These are phyloP conservation scores for Leccinum disarticulatum DNA, from an alignment of 768 basidiomycete genomes.

Conservation along the genomic window DNA sequence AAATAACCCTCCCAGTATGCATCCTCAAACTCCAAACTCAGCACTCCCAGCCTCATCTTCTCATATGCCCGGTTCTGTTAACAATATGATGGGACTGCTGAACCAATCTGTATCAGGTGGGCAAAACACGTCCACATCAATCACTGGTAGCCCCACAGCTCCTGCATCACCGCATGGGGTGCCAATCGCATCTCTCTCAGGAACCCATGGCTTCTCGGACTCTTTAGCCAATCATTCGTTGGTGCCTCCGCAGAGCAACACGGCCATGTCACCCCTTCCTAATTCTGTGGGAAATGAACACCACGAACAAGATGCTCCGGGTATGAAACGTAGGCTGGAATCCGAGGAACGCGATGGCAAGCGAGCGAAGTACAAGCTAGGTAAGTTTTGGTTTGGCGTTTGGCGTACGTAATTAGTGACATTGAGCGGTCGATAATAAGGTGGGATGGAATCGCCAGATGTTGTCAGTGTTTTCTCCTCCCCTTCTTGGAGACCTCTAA, in stretches of 20 bases:
- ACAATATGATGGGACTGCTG: slow-evolving; percentile 25
- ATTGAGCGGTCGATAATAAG: slow-evolving; percentile 26
- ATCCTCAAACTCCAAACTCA: slow-evolving; percentile 14
- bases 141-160: slow-evolving; percentile 26
- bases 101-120: slow-evolving; percentile 26
- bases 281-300: slow-evolving; percentile 20
- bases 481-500: slow-evolving; percentile 15
- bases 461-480: slow-evolving; percentile 38
- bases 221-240: slow-evolving; percentile 23
- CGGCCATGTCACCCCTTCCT: slow-evolving; percentile 14
- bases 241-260: slow-evolving; percentile 9
- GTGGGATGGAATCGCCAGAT: slow-evolving; percentile 49
- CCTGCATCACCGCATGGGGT: slow-evolving; percentile 24
- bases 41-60: slow-evolving; percentile 15
- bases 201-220: slow-evolving; percentile 28
- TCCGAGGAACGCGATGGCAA: slow-evolving; percentile 66
- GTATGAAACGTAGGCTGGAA: slow-evolving; percentile 71
- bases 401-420: slow-evolving; percentile 26
- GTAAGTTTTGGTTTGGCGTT: slow-evolving; percentile 42
- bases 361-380: slow-evolving; percentile 70
- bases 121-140: slow-evolving; percentile 19
- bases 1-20: slow-evolving; percentile 21
- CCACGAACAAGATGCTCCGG: slow-evolving; percentile 61
- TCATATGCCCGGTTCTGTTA: slow-evolving; percentile 20
- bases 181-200: slow-evolving; percentile 23